Evolutionary conservation across 371 early-diverging fungal species (phyloP).

Genomic region (Mortierella sp.): DNA sequence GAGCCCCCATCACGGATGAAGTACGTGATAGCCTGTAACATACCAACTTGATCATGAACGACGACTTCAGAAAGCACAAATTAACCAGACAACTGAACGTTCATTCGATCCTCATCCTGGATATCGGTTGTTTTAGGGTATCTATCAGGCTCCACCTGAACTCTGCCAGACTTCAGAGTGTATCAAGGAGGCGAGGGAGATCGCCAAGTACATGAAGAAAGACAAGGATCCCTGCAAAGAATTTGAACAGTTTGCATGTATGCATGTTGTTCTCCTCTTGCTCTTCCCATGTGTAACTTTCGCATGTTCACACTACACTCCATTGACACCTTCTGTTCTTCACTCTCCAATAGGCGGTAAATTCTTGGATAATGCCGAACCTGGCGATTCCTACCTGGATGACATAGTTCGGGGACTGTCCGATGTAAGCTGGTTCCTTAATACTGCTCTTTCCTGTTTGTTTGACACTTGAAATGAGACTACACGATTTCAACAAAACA

Average conservation of each 20-base stretch:
- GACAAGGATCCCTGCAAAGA: neutral
- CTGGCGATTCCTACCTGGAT: neutral
- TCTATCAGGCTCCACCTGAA: no score
- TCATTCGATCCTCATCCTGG: neutral
- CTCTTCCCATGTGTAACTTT: no score
- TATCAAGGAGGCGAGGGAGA: neutral
- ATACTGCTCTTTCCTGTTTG: neutral
- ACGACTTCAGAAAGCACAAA: no score
- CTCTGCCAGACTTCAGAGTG: slow-evolving; percentile 10
- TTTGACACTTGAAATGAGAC: no score
- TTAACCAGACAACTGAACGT: no score
- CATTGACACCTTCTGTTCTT: no score
- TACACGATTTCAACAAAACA: no score
- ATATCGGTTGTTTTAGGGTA: neutral
- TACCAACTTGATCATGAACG: neutral
- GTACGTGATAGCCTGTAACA: neutral
- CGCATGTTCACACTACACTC: no score
- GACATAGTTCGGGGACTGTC: neutral
- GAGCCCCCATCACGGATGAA: neutral
- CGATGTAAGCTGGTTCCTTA: neutral
- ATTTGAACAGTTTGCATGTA: neutral
- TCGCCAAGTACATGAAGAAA: neutral
- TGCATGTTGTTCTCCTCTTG: neutral
- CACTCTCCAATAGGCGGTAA: slow-evolving; percentile 9
- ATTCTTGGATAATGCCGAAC: neutral